Base-by-base conservation (phyloP, 352 stramenopile genomes). In the Lagenidium sp. region DNA sequence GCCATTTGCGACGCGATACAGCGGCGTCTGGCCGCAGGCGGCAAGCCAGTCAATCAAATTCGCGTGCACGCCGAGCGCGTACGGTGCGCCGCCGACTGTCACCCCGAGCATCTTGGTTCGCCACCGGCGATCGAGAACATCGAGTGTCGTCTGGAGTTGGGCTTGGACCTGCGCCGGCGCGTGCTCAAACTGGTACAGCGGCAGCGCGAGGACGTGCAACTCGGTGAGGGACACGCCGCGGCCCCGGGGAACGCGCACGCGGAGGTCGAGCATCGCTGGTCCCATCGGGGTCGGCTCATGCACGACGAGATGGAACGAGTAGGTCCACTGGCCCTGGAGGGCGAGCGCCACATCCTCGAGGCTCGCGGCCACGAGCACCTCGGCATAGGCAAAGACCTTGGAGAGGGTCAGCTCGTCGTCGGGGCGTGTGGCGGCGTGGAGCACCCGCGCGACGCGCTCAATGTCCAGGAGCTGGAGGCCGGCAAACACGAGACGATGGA, bases 181-280 rank as follows among this genome's bases (percentile, higher is more conserved):
- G 18, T 47, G 21, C 19, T 60, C 46, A 7, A 44, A 39, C 11
- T 49, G 44, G 23, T 32, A 38, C n/a, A 69, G 31, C 16, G 53
- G 47, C 4, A 73, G 22, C 10, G 52, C 55, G 21, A 64, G 13
- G 0, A 73, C 24, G 29, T 73, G 59, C 10, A 67, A 51, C 13
- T 54, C 37, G 3, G 46, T 29, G 16, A 64, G 53, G 26, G 56
- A 16, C 15, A 22, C 44, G 35, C 30, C 38, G 30, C 25, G 13
- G 2, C 44, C n/a, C 11, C 35, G 29, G 15, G 54, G 53, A 1
- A 71, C 19, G 21, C 49, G 49, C 25, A 71, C 39, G 11, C 48
- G 39, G 29, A 75, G 32, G 4, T 68, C 28, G 20, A 75, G 22
- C 0, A 37, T 18, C 15, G 21, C 26, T 6, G 36, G 16, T 4